Base-by-base conservation (phyloP, 768 basidiomycete genomes). In the Tricholomella constricta region DNA sequence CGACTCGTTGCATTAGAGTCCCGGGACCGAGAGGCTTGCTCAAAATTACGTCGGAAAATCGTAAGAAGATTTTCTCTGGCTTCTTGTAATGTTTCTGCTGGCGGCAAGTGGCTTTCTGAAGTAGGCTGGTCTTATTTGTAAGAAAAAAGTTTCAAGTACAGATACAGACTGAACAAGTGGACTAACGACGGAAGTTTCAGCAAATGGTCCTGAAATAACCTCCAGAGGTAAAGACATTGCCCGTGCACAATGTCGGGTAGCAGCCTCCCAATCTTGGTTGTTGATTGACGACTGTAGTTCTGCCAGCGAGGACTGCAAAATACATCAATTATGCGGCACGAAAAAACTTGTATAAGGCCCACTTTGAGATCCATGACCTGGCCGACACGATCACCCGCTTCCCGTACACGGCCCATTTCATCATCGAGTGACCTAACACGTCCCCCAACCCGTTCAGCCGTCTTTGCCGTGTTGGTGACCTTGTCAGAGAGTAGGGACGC, bases 361-460 rank as follows among this genome's bases (percentile, higher is more conserved):
- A 91, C 94, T 82, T 97, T 98, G 60, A 99, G 83, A 55, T 98
- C 97, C 76, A 97, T 89, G 35, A 98, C 92, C 65, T 94, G 91
- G 4, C 84, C 86, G 9, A 98, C 91, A 45, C 91, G 82, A 53
- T 98, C 97, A n/a, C 83, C 84, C 12, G 94, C 91, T 67, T 93
- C 90, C 17, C 86, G 80, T 15, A 99, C 90, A 49, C 93, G 79
- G 15, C 85, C 78, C 86, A 98, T 95, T 73, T 98, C 94, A 65
- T 93, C 88, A 66, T 99, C 97, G 38, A 99, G 78, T 5, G 83
- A 78, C 25, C 89, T 79, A 20, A 99, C 97, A 44, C 88, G 86
- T 27, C 92, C 89, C n/a, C 95, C 93, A 7, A 99, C 90, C 43
- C 95, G 78, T 62, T 94, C 86, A 10, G 89, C 91, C 10, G 88